Evolutionary conservation across 257 asterid species (phyloP).

Genomic region (Capsicum pubescens): DNA sequence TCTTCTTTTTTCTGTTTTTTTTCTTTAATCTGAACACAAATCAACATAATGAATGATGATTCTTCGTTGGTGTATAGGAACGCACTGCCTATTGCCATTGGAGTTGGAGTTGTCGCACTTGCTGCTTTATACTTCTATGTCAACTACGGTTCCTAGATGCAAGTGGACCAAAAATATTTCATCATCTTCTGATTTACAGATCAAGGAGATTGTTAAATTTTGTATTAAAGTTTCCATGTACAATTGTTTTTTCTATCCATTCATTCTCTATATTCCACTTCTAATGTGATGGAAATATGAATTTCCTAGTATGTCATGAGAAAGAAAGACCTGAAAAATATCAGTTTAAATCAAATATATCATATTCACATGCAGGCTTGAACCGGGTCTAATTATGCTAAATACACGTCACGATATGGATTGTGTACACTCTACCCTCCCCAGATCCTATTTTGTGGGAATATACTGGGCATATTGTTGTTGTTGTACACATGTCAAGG

Average conservation of each 20-base stretch:
- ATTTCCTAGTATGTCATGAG: background rate
- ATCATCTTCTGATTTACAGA: constrained; percentile 20
- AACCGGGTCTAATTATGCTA: background rate
- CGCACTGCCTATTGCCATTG: constrained; percentile 81
- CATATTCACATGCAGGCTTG: background rate
- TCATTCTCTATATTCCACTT: constrained; percentile 22
- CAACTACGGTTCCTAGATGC: constrained; percentile 54
- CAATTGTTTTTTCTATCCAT: constrained; percentile 26
- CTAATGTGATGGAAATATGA: background rate
- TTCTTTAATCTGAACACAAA: background rate
- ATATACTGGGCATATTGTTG: too few relatives aligned
- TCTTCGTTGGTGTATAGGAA: constrained; percentile 50
- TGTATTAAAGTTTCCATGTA: background rate
- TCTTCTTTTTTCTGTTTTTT: background rate
- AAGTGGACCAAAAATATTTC: background rate
- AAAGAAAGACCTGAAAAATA: background rate
- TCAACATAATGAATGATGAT: background rate
- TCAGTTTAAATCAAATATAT: background rate
- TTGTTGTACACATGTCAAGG: too few relatives aligned
- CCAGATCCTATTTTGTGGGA: too few relatives aligned
- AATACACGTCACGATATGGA: background rate
- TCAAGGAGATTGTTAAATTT: constrained; percentile 24
- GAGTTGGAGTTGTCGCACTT: constrained; percentile 76
- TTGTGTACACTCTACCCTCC: too few relatives aligned
- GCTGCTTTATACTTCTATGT: constrained; percentile 70